Percentiles rank a stretch among this genome's conserved stretches.
Conservation (phyloP, 1,284 basidiomycete species). For the Schizophyllum commune region DNA sequence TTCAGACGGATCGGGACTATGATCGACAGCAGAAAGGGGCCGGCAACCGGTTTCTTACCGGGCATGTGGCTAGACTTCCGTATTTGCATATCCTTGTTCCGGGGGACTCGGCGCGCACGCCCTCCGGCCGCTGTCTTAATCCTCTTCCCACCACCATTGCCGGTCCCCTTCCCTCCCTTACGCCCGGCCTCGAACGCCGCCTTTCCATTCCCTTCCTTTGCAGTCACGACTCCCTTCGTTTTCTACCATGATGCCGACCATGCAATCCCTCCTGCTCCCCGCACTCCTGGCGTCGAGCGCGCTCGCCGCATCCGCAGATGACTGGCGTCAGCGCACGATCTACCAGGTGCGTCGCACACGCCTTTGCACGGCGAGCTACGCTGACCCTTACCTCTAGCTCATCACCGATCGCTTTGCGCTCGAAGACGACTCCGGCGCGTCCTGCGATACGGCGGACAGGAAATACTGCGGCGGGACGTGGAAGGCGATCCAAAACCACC, state of each 20-base stretch:
- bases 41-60: no score
- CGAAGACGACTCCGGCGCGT: slow-evolving; percentile 25
- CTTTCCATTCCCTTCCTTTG: neutral
- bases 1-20: no score
- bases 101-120: no score
- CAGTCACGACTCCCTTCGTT: neutral
- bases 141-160: neutral
- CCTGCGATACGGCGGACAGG: slow-evolving; percentile 46
- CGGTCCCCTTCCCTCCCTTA: neutral
- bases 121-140: no score
- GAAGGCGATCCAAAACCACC: slow-evolving; percentile 59
- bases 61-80: no score
- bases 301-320: slow-evolving; percentile 25
- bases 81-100: no score
- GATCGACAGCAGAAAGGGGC: no score
- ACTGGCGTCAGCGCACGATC: slow-evolving; percentile 32
- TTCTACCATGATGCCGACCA: neutral
- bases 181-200: neutral
- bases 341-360: slow-evolving; percentile 27
- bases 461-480: slow-evolving; percentile 73
- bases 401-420: slow-evolving; percentile 73
- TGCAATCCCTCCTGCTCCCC: neutral
- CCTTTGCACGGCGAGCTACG: neutral
- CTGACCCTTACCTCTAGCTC: slow-evolving; percentile 23
- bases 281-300: neutral